These are phyloP conservation scores for Rosa persica DNA, from an alignment of 306 rosid species.

Conservation along the genomic window DNA sequence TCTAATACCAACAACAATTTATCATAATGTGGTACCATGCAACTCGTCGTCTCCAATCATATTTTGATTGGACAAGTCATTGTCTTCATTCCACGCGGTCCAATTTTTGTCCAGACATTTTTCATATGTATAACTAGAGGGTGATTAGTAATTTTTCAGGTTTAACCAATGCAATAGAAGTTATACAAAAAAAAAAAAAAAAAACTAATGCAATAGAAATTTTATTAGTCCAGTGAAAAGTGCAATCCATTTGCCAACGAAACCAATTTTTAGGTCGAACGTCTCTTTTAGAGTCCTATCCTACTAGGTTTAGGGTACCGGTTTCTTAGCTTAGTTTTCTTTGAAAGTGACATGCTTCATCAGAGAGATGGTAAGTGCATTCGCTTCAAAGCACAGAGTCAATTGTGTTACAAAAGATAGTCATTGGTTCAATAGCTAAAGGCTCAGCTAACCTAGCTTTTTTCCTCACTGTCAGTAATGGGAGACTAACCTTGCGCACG, in stretches of 20 bases:
- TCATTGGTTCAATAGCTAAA: no score
- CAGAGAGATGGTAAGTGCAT: no score
- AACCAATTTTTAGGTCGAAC: neutral
- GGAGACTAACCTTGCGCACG: no score
- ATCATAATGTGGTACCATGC: slow-evolving; percentile 18
- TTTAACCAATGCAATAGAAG: neutral
- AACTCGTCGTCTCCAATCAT: slow-evolving; percentile 23
- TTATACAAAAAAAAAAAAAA: no score
- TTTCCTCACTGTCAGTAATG: no score
- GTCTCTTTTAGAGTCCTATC: neutral
- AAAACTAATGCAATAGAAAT: neutral
- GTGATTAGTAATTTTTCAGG: neutral
- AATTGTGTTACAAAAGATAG: no score
- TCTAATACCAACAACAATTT: slow-evolving; percentile 34
- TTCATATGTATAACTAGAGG: neutral
- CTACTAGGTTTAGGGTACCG: neutral
- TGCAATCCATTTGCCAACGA: neutral
- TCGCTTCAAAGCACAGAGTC: no score
- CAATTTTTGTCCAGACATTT: neutral
- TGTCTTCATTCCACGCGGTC: slow-evolving; percentile 2
- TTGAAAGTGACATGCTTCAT: neutral
- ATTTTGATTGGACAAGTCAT: slow-evolving; percentile 17
- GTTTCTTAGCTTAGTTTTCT: neutral
- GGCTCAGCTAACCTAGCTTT: no score
- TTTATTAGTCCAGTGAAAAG: neutral